Conservation (phyloP, 2,329 filamentous ascomycete genomes). For the Coniochaeta sp. region DNA sequence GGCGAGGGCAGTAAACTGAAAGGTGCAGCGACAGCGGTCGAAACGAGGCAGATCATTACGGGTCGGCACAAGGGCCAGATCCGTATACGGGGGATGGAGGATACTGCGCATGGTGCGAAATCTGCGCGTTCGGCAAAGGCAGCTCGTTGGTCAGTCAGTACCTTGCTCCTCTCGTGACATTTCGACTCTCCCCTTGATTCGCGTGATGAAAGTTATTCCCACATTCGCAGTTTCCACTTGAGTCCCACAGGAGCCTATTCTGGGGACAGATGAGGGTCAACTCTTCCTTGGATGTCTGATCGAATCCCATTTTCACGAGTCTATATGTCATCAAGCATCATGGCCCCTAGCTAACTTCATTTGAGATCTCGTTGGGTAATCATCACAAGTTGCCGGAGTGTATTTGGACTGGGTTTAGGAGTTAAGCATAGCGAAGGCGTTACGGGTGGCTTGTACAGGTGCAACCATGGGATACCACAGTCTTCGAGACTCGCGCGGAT, state of each 20-base stretch:
- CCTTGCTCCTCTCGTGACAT: no score
- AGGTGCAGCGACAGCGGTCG: slow-evolving; percentile 63
- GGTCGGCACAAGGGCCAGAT: slow-evolving; percentile 48
- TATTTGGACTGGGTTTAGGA: neutral
- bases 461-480: no score
- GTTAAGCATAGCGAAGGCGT: neutral
- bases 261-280: slow-evolving; percentile 60
- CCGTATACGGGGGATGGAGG: slow-evolving; percentile 13
- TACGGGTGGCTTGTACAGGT: neutral
- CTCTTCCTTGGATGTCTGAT: slow-evolving; percentile 76
- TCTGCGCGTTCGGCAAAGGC: neutral
- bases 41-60: slow-evolving; percentile 66
- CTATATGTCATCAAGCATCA: neutral
- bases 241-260: slow-evolving; percentile 60
- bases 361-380: neutral
- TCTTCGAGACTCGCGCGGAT: no score
- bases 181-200: slow-evolving; percentile 9
- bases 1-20: slow-evolving; percentile 59
- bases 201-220: slow-evolving; percentile 67
- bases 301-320: no score
- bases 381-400: no score
- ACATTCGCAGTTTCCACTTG: slow-evolving; percentile 88
- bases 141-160: neutral
- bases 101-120: neutral
- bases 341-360: neutral